Conservation (phyloP, 2,329 filamentous ascomycete genomes). For the Talaromyces sp. region DNA sequence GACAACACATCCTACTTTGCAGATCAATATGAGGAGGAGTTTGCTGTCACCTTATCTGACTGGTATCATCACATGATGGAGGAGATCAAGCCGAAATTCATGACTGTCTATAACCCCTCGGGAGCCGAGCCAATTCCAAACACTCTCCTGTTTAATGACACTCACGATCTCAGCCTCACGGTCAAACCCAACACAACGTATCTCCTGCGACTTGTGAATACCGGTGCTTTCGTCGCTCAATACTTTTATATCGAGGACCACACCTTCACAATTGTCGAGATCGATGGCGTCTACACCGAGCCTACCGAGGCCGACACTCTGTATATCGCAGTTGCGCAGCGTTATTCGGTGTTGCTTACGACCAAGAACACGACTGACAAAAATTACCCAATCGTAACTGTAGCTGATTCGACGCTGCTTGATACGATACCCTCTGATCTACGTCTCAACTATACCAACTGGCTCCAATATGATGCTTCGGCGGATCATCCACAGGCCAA, state of each 20-base stretch:
- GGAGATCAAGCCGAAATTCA: slow-evolving; percentile 49
- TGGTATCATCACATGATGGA: slow-evolving; percentile 65
- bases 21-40: slow-evolving; percentile 57
- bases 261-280: slow-evolving; percentile 66
- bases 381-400: slow-evolving; percentile 65
- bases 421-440: slow-evolving; percentile 35
- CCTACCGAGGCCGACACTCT: slow-evolving; percentile 58
- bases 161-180: slow-evolving; percentile 54
- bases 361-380: slow-evolving; percentile 58
- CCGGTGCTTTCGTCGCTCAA: slow-evolving; percentile 63
- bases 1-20: slow-evolving; percentile 53
- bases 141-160: slow-evolving; percentile 65
- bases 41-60: slow-evolving; percentile 66
- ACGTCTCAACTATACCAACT: slow-evolving; percentile 48
- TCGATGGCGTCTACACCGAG: slow-evolving; percentile 68
- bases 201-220: slow-evolving; percentile 69
- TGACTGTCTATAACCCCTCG: slow-evolving; percentile 49
- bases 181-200: slow-evolving; percentile 68
- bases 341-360: slow-evolving; percentile 54
- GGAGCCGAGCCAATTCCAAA: slow-evolving; percentile 65
- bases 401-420: slow-evolving; percentile 29
- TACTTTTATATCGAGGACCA: slow-evolving; percentile 49
- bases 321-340: slow-evolving; percentile 65
- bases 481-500: slow-evolving; percentile 29
- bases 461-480: slow-evolving; percentile 62